Evolutionary conservation across 2,329 filamentous ascomycete genomes (phyloP).

Genomic region (Fusarium sp.): DNA sequence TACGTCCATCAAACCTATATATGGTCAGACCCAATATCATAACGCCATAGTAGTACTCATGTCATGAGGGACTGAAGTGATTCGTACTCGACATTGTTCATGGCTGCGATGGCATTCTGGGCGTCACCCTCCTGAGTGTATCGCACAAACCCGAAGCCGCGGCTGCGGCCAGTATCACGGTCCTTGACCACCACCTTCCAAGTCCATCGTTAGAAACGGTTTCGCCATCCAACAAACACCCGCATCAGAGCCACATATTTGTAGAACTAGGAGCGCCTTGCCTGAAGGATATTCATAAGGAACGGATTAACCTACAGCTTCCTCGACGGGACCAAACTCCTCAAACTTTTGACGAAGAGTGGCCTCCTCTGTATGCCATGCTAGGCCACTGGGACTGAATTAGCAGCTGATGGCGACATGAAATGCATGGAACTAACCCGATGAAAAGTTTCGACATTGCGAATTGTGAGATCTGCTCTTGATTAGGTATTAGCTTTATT

Average conservation of each 20-base stretch:
- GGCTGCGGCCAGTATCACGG: constrained; percentile 94
- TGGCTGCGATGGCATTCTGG: constrained; percentile 77
- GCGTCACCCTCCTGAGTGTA: constrained; percentile 82
- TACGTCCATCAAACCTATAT: constrained; percentile 38
- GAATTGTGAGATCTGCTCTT: constrained; percentile 36
- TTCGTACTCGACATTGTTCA: constrained; percentile 91
- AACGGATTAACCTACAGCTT: constrained; percentile 78
- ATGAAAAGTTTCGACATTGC: constrained; percentile 89
- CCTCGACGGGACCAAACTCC: constrained; percentile 89
- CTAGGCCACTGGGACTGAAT: constrained; percentile 77
- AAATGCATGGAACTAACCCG: constrained; percentile 22
- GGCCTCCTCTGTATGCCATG: constrained; percentile 95
- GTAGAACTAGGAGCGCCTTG: constrained; percentile 36
- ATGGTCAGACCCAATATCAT: constrained; percentile 21
- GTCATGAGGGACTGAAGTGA: constrained; percentile 36
- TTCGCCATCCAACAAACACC: constrained; percentile 27
- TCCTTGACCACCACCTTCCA: constrained; percentile 94
- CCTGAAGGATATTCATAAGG: constrained; percentile 29
- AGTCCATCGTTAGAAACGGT: constrained; percentile 34
- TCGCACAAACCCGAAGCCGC: constrained; percentile 96
- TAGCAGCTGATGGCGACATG: constrained; percentile 29
- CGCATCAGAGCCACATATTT: constrained; percentile 35
- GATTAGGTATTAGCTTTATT: constrained; percentile 26
- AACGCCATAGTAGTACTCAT: constrained; percentile 20
- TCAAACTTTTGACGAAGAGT: constrained; percentile 92